Conservation (phyloP, 2,329 filamentous ascomycete species). For the Colletotrichum tropicale region DNA sequence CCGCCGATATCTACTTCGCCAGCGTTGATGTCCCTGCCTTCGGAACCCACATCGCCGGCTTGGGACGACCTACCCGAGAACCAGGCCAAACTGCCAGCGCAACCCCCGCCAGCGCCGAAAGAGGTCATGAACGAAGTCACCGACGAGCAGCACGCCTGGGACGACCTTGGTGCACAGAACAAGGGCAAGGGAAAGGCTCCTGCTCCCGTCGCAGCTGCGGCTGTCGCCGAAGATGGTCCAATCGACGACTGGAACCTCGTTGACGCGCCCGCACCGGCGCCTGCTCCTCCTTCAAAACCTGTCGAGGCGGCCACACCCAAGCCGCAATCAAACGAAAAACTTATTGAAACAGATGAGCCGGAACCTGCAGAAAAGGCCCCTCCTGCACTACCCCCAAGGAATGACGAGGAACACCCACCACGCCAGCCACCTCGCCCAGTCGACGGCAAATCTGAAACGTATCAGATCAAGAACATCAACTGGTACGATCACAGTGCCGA, state of each 20-base stretch:
- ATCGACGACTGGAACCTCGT: slow-evolving; percentile 56
- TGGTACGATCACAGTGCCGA: slow-evolving; percentile 73
- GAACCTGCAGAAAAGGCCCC: neutral
- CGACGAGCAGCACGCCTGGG: slow-evolving; percentile 54
- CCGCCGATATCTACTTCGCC: slow-evolving; percentile 21
- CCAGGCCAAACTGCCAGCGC: slow-evolving; percentile 23
- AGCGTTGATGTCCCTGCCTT: slow-evolving; percentile 34
- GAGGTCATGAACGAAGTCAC: slow-evolving; percentile 35
- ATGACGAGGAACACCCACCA: slow-evolving; percentile 35
- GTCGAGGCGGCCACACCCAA: neutral
- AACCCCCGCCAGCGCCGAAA: slow-evolving; percentile 25
- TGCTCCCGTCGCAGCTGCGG: slow-evolving; percentile 21
- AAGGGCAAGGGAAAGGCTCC: slow-evolving; percentile 47
- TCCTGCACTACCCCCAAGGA: slow-evolving; percentile 45
- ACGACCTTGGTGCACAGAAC: slow-evolving; percentile 44
- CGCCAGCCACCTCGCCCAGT: slow-evolving; percentile 38
- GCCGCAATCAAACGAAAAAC: neutral
- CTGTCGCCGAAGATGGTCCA: slow-evolving; percentile 22
- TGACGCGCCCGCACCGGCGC: neutral
- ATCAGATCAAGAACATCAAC: slow-evolving; percentile 88
- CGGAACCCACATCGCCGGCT: slow-evolving; percentile 37
- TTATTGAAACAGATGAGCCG: neutral
- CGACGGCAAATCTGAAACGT: slow-evolving; percentile 72
- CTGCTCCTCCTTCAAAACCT: neutral
- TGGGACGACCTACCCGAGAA: slow-evolving; percentile 40